Percentiles rank a stretch among this genome's conserved stretches.
Evolutionary conservation across 2,329 filamentous ascomycete genomes (phyloP).

Genomic region (Tolypocladium endophyticum): DNA sequence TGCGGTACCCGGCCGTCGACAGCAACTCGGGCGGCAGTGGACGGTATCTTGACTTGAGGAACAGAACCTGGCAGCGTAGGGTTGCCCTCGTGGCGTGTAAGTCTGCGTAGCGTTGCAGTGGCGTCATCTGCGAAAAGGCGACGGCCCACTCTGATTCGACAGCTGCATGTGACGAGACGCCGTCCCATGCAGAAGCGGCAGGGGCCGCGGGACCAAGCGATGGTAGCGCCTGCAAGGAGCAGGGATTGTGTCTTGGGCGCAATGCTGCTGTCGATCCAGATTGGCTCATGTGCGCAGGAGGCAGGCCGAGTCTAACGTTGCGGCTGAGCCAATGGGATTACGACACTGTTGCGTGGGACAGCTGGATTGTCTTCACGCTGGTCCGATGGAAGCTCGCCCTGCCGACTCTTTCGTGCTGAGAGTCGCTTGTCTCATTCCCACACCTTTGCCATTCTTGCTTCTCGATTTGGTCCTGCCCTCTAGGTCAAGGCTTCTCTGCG

Average conservation of each 20-base stretch:
- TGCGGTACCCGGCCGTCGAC: neutral
- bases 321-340: conserved; percentile 4
- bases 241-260: conserved; percentile 12
- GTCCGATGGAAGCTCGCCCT: neutral
- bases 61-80: neutral
- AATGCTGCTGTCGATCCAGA: conserved; percentile 24
- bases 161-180: conserved; percentile 29
- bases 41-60: neutral
- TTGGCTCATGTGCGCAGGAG: conserved; percentile 26
- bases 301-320: conserved; percentile 8
- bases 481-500: neutral
- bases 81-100: conserved; percentile 4
- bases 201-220: conserved; percentile 37
- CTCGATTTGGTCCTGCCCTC: neutral
- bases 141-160: conserved; percentile 5
- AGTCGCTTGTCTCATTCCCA: neutral
- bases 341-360: neutral
- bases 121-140: neutral
- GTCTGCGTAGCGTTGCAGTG: neutral
- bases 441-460: neutral
- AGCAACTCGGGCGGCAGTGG: neutral
- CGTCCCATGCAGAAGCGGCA: conserved; percentile 32
- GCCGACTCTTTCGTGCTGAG: neutral
- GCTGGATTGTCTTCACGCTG: neutral
- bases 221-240: conserved; percentile 22